phyloP scores from a whole-genome alignment of 345 rosid species.

The Hirschfeldia incana region DNA sequence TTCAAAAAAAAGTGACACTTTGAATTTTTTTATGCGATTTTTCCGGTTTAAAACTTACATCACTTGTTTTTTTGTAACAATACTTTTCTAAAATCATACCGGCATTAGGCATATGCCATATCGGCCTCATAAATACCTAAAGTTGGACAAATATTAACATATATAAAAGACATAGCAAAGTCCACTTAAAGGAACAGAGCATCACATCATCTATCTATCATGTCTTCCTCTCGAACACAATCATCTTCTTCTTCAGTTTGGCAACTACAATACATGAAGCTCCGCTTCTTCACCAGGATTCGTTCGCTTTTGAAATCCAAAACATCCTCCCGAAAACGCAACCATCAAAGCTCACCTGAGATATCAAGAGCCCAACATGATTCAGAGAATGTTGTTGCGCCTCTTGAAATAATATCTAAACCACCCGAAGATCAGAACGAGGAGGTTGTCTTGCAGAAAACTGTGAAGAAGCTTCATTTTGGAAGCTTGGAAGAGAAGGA shows the following conservation, averaged over 20 bases:
- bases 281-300: conserved; percentile 57
- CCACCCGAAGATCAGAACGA: conserved; percentile 34
- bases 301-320: conserved; percentile 63
- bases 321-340: conserved; percentile 41
- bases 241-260: conserved; percentile 47
- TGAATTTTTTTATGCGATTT: no score
- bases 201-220: conserved; percentile 19
- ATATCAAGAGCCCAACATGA: conserved; percentile 27
- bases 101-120: conserved; percentile 23
- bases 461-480: conserved; percentile 85
- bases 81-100: conserved; percentile 6
- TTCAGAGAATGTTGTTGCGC: conserved; percentile 1
- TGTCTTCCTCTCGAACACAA: conserved; percentile 43
- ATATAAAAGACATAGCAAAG: conserved; percentile 23
- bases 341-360: conserved; percentile 16
- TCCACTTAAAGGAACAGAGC: conserved; percentile 31
- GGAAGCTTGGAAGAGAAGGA: conserved; percentile 79
- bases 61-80: neutral
- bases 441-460: conserved; percentile 57
- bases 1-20: no score
- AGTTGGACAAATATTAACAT: conserved; percentile 14
- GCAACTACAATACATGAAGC: conserved; percentile 46
- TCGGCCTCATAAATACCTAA: conserved; percentile 29
- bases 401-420: neutral
- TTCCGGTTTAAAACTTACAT: neutral